Conservation (phyloP, 768 basidiomycete genomes). For the Phlebiopsis flavidoalba region DNA sequence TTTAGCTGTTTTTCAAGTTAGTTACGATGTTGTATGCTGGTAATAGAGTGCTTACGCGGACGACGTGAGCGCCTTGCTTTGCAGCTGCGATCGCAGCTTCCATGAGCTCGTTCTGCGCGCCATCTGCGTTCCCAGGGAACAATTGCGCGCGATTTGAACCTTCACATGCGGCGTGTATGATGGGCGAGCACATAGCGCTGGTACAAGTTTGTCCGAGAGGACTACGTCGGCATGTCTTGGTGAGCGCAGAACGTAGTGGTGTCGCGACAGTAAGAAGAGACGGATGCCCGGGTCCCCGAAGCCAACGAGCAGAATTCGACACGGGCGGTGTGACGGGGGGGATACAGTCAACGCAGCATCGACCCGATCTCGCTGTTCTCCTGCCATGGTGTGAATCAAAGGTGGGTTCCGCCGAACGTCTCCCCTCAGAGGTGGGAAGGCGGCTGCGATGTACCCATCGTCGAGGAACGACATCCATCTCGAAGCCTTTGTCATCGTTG, state of each 20-base stretch:
- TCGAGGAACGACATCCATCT: constrained; percentile 65
- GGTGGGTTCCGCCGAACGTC: constrained; percentile 18
- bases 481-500: constrained; percentile 56
- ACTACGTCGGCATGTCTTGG: constrained; percentile 79
- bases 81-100: constrained; percentile 84
- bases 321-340: constrained; percentile 31
- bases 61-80: constrained; percentile 75
- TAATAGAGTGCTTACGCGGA: constrained; percentile 53
- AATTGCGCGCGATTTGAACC: constrained; percentile 91
- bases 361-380: constrained; percentile 10
- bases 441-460: constrained; percentile 29
- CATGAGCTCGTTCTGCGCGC: constrained; percentile 94
- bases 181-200: constrained; percentile 76
- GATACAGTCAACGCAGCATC: constrained; percentile 17
- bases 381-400: constrained; percentile 31
- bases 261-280: constrained; percentile 88
- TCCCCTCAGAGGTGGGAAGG: constrained; percentile 4
- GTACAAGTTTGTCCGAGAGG: constrained; percentile 95
- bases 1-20: constrained; percentile 55
- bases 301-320: constrained; percentile 86
- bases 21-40: not conserved
- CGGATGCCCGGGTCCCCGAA: constrained; percentile 95
- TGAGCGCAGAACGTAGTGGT: constrained; percentile 73
- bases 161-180: constrained; percentile 72
- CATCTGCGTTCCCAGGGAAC: constrained; percentile 96